Conservation (phyloP, 192 early-diverging fungal species). For the Hyaloraphidium curvatum region DNA sequence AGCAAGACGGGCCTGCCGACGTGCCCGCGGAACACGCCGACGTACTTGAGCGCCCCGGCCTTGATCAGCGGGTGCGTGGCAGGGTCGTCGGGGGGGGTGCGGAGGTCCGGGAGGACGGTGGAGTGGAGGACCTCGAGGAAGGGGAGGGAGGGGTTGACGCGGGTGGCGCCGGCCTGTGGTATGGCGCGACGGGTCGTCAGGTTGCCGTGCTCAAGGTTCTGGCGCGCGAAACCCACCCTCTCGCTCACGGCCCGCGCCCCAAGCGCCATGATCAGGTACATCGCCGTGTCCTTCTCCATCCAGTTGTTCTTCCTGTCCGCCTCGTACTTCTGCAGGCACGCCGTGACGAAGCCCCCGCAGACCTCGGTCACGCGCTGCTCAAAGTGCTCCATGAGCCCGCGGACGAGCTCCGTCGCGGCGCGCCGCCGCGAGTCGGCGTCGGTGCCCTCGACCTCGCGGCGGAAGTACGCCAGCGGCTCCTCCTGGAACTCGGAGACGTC, state of each 20-base stretch:
- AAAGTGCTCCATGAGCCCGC: slow-evolving; percentile 77
- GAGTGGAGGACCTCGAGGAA: slow-evolving; percentile 62
- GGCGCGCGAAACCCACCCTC: no score
- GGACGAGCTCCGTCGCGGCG: slow-evolving; percentile 77
- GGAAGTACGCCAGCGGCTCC: slow-evolving; percentile 87
- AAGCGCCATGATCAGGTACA: slow-evolving; percentile 79
- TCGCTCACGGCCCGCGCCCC: slow-evolving; percentile 59
- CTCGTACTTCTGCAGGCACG: slow-evolving; percentile 50
- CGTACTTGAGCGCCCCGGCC: slow-evolving; percentile 84
- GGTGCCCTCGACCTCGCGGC: slow-evolving; percentile 73
- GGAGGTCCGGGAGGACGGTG: slow-evolving; percentile 70
- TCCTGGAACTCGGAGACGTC: slow-evolving; percentile 96
- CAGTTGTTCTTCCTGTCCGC: slow-evolving; percentile 49
- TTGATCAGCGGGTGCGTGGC: slow-evolving; percentile 69
- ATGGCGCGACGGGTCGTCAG: no score
- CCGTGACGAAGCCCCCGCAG: slow-evolving; percentile 52
- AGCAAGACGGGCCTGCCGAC: slow-evolving; percentile 14
- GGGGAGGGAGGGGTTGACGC: slow-evolving; percentile 65
- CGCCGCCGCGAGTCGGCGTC: slow-evolving; percentile 83
- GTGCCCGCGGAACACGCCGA: slow-evolving; percentile 85
- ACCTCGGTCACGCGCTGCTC: slow-evolving; percentile 65
- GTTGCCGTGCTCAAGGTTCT: no score
- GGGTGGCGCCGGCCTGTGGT: slow-evolving; percentile 55
- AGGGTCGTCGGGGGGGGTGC: slow-evolving; percentile 38
- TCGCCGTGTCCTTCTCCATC: slow-evolving; percentile 90